Percentiles rank a stretch among this genome's conserved stretches.
Evolutionary conservation across 78 protist genomes (phyloP).

Genomic region (Emiliania huxleyi): DNA sequence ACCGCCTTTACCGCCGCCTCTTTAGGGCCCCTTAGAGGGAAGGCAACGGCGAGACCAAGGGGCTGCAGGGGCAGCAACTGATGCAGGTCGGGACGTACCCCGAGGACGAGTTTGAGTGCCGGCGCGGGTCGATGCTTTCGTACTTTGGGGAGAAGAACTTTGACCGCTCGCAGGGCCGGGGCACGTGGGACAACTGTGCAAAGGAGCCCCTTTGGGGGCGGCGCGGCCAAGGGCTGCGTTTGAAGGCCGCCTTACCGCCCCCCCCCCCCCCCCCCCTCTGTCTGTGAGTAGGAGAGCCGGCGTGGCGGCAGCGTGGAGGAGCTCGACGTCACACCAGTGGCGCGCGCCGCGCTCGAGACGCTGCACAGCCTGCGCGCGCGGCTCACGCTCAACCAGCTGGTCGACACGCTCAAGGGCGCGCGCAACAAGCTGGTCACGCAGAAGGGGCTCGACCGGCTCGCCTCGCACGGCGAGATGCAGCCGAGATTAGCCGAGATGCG

Average conservation of each 20-base stretch:
- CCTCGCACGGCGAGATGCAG: too few species aligned
- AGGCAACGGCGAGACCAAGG: not conserved
- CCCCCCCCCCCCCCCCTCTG: not conserved
- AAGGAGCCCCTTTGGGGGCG: not conserved
- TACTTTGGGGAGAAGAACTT: conserved; percentile 49
- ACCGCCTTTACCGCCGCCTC: too few species aligned
- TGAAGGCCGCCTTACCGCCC: too few species aligned
- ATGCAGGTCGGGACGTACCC: conserved; percentile 47
- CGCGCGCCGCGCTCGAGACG: not conserved
- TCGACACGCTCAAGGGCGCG: not conserved
- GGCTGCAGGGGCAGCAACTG: not conserved
- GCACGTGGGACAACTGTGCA: conserved; percentile 60
- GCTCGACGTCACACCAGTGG: not conserved
- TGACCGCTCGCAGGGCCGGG: not conserved
- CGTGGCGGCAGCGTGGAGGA: not conserved
- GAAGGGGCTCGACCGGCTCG: not conserved
- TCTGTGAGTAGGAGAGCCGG: too few species aligned
- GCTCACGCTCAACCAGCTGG: not conserved
- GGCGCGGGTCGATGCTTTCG: conserved; percentile 32
- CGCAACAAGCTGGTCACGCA: not conserved
- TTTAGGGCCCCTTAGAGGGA: too few species aligned
- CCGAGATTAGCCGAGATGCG: too few species aligned
- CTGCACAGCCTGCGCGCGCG: not conserved
- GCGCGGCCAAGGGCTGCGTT: too few species aligned
- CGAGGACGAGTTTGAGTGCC: conserved; percentile 50